phyloP scores from a whole-genome alignment of 371 early-diverging fungal species.

The Zychaea mexicana region DNA sequence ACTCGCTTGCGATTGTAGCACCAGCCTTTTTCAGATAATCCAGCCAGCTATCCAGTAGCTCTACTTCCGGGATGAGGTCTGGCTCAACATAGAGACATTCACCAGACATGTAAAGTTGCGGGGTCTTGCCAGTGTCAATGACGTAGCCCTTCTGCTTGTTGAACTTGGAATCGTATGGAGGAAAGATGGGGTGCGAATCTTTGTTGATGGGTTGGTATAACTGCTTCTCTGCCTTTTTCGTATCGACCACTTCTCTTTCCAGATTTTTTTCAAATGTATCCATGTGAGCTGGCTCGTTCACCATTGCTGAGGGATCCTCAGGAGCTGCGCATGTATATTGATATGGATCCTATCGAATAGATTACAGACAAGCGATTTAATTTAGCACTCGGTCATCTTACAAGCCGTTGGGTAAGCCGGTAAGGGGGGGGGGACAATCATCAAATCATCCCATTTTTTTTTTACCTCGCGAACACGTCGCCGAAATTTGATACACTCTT shows the following conservation, averaged over 20 bases:
- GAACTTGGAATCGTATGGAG: slow-evolving; percentile 6
- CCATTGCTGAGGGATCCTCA: too few relatives aligned
- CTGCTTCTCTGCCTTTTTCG: neutral
- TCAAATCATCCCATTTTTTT: neutral
- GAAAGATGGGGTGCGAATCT: too few relatives aligned
- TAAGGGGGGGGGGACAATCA: too few relatives aligned
- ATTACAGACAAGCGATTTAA: too few relatives aligned
- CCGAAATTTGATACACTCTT: slow-evolving; percentile 67
- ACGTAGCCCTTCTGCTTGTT: slow-evolving; percentile 8
- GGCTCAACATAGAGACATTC: slow-evolving; percentile 30
- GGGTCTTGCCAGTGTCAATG: slow-evolving; percentile 1
- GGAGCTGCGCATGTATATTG: too few relatives aligned
- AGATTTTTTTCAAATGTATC: too few relatives aligned
- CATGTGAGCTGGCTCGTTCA: too few relatives aligned
- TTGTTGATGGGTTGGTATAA: too few relatives aligned
- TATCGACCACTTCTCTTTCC: too few relatives aligned
- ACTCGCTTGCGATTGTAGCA: slow-evolving; percentile 35
- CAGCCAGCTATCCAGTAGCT: slow-evolving; percentile 20
- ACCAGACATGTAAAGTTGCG: slow-evolving; percentile 6
- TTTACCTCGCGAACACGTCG: slow-evolving; percentile 50
- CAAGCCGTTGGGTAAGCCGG: neutral
- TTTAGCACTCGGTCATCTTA: neutral
- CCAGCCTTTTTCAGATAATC: slow-evolving; percentile 54
- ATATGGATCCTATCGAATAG: too few relatives aligned
- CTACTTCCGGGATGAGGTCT: slow-evolving; percentile 21